These are phyloP conservation scores for thale cress (Arabidopsis thaliana) DNA, from an alignment of 345 rosid species.

Conservation along the genomic window DNA sequence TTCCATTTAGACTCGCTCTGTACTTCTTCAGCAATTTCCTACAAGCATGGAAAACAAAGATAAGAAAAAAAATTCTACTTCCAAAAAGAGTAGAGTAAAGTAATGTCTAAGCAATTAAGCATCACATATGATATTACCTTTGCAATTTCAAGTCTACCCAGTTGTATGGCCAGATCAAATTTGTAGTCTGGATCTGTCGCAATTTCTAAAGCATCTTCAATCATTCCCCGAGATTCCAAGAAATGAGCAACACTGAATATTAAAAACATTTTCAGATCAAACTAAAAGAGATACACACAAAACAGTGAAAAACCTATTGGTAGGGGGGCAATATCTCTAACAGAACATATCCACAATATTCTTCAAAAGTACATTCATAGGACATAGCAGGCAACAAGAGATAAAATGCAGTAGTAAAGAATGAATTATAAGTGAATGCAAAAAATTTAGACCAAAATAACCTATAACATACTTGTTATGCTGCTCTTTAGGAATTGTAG, in stretches of 20 bases:
- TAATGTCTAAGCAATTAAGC: background rate
- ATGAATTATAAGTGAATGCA: background rate
- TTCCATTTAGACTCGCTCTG: slow-evolving; percentile 96
- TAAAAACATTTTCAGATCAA: slow-evolving; percentile 28
- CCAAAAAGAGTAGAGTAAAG: background rate
- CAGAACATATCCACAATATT: slow-evolving; percentile 4
- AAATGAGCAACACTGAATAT: slow-evolving; percentile 87
- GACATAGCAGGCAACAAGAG: slow-evolving; percentile 20
- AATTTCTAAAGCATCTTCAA: slow-evolving; percentile 92
- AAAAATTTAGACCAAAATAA: slow-evolving; percentile 19
- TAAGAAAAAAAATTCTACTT: background rate
- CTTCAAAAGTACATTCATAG: slow-evolving; percentile 2
- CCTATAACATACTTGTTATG: slow-evolving; percentile 64
- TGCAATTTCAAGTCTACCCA: slow-evolving; percentile 88
- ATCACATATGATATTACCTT: slow-evolving; percentile 57
- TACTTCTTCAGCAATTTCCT: slow-evolving; percentile 88
- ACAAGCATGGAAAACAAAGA: slow-evolving; percentile 26
- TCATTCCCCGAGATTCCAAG: slow-evolving; percentile 96
- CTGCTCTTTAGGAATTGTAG: slow-evolving; percentile 85
- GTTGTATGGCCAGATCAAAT: slow-evolving; percentile 94
- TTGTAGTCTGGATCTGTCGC: slow-evolving; percentile 95
- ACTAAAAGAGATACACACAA: slow-evolving; percentile 17
- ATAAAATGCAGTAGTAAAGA: slow-evolving; percentile 20
- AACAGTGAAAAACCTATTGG: background rate
- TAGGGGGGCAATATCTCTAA: background rate